Evolutionary conservation across 768 basidiomycete genomes (phyloP).

Genomic region (Roridomyces roridus): DNA sequence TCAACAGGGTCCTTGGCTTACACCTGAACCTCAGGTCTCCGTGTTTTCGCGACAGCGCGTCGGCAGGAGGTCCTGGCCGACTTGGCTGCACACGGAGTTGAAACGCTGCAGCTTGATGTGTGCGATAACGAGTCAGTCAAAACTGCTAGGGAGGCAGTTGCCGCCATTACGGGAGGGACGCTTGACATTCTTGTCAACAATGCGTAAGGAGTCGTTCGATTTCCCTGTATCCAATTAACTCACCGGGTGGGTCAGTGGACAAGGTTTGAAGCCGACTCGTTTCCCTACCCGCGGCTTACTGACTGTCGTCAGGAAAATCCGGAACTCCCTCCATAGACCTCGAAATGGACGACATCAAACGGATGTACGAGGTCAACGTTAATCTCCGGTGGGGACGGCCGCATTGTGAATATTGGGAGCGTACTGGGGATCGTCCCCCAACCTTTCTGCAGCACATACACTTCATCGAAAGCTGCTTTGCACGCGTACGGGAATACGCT

Average conservation of each 20-base stretch:
- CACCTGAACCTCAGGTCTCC: constrained; percentile 22
- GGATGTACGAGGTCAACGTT: background rate
- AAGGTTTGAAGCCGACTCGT: no score
- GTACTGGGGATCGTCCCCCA: constrained; percentile 30
- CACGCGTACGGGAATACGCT: constrained; percentile 32
- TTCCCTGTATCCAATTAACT: no score
- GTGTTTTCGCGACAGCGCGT: constrained; percentile 37
- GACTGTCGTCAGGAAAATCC: no score
- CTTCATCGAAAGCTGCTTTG: constrained; percentile 36
- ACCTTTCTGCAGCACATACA: constrained; percentile 32
- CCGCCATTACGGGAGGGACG: constrained; percentile 30
- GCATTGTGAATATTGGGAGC: constrained; percentile 34
- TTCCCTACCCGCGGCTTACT: no score
- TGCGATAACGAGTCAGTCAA: constrained; percentile 12
- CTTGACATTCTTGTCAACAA: constrained; percentile 40
- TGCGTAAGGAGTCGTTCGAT: constrained; percentile 22
- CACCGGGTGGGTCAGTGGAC: no score
- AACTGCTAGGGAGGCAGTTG: constrained; percentile 13
- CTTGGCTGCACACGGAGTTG: constrained; percentile 23
- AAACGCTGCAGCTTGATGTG: constrained; percentile 33
- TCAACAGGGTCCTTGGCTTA: background rate
- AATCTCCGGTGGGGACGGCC: constrained; percentile 15
- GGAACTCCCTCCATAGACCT: constrained; percentile 18
- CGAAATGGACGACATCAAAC: constrained; percentile 15
- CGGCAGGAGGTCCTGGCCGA: constrained; percentile 25